Percentiles rank a stretch among this genome's conserved stretches.
Conservation (phyloP, 768 basidiomycete genomes). For the Boletus patriciae region DNA sequence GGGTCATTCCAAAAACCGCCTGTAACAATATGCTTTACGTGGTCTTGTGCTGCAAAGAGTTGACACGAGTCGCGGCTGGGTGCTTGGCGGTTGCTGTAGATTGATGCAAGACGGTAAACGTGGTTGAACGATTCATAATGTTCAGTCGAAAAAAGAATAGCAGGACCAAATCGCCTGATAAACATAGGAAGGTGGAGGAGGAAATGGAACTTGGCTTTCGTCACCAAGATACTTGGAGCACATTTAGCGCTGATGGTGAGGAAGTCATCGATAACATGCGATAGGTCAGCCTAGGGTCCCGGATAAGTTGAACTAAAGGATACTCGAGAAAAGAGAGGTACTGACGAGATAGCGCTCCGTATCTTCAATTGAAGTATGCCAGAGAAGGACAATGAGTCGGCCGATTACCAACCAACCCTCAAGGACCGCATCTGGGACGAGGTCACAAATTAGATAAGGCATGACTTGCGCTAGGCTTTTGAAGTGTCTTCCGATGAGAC, state of each 20-base stretch:
- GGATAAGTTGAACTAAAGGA: too few species aligned
- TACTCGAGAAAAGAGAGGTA: not conserved
- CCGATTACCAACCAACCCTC: constrained; percentile 34
- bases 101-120: not conserved
- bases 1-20: too few species aligned
- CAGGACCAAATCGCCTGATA: constrained; percentile 30
- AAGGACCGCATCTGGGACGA: constrained; percentile 27
- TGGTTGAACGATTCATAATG: constrained; percentile 22
- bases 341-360: constrained; percentile 36
- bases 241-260: too few species aligned
- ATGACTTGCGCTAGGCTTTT: constrained; percentile 33
- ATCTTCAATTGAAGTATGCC: constrained; percentile 43
- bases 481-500: constrained; percentile 36
- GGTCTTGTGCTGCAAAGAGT: too few species aligned
- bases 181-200: constrained; percentile 21
- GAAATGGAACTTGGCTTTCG: too few species aligned
- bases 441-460: constrained; percentile 30
- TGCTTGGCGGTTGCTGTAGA: not conserved
- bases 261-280: too few species aligned
- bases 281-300: too few species aligned
- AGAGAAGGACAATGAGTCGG: constrained; percentile 38
- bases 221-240: too few species aligned
- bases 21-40: too few species aligned
- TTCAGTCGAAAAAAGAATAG: constrained; percentile 29
- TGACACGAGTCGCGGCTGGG: too few species aligned